Evolutionary conservation across 2,329 filamentous ascomycete species (phyloP).

Genomic region (Alternaria dauci): DNA sequence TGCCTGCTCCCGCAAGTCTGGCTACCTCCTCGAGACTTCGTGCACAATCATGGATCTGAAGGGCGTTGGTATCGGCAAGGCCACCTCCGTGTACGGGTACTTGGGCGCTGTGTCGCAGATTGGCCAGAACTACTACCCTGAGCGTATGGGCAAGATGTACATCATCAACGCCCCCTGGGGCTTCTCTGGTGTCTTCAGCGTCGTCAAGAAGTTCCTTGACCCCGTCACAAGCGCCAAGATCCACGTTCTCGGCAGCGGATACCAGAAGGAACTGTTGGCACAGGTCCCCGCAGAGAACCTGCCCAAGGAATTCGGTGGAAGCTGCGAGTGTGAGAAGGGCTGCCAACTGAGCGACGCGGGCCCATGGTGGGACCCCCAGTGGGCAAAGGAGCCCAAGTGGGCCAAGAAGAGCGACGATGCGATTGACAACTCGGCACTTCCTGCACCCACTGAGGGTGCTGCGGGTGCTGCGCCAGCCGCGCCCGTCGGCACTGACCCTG

Average conservation of each 20-base stretch:
- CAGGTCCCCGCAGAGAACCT: slow-evolving; percentile 92
- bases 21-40: slow-evolving; percentile 92
- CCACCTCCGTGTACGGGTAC: slow-evolving; percentile 86
- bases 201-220: slow-evolving; percentile 94
- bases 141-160: slow-evolving; percentile 94
- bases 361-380: slow-evolving; percentile 82
- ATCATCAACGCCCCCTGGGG: slow-evolving; percentile 98
- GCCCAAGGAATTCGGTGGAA: slow-evolving; percentile 84
- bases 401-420: slow-evolving; percentile 49
- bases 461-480: slow-evolving; percentile 29
- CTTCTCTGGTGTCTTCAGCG: slow-evolving; percentile 83
- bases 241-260: slow-evolving; percentile 81
- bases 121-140: slow-evolving; percentile 99
- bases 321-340: slow-evolving; percentile 81
- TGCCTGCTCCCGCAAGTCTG: slow-evolving; percentile 91
- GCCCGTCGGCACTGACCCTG: slow-evolving; percentile 25
- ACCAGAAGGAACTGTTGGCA: slow-evolving; percentile 81
- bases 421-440: slow-evolving; percentile 45
- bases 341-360: slow-evolving; percentile 89
- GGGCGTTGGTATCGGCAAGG: slow-evolving; percentile 84
- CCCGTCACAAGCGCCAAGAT: slow-evolving; percentile 98
- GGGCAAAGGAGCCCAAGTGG: slow-evolving; percentile 65
- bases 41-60: slow-evolving; percentile 99
- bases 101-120: slow-evolving; percentile 84
- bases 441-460: slow-evolving; percentile 36